Conservation (phyloP, 768 basidiomycete genomes). For the Daedaleopsis sinensis region DNA sequence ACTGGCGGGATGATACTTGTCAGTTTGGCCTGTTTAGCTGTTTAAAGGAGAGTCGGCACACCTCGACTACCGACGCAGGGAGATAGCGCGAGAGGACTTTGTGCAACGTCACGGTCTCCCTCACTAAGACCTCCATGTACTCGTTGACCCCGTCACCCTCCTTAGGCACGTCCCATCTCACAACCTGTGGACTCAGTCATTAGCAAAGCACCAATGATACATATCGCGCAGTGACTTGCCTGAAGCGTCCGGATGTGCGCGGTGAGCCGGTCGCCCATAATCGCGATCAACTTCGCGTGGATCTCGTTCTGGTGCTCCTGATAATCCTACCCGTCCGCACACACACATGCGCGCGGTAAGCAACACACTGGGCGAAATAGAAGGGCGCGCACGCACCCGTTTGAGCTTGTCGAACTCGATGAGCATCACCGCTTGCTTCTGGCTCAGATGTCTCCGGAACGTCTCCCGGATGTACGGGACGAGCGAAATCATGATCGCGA, state of each 20-base stretch:
- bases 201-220: not conserved
- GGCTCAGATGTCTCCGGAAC: conserved; percentile 89
- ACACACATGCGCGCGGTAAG: too few relatives aligned
- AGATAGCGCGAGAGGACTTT: conserved; percentile 95
- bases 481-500: conserved; percentile 91
- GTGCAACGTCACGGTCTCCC: conserved; percentile 94
- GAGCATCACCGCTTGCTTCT: conserved; percentile 95
- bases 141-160: conserved; percentile 68
- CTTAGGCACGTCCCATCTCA: conserved; percentile 76
- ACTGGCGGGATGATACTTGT: conserved; percentile 44
- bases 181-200: conserved; percentile 45
- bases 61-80: conserved; percentile 78
- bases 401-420: conserved; percentile 99
- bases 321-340: conserved; percentile 64
- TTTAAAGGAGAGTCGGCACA: conserved; percentile 38
- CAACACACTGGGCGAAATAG: not conserved
- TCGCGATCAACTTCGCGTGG: conserved; percentile 94
- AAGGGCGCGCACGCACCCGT: conserved; percentile 61
- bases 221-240: conserved; percentile 40
- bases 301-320: conserved; percentile 99
- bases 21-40: not conserved
- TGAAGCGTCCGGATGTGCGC: conserved; percentile 85
- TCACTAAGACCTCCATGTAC: conserved; percentile 94
- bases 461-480: conserved; percentile 96
- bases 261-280: conserved; percentile 93